Conservation (phyloP, 331 rosid genomes). For the Pyrus hybrid region DNA sequence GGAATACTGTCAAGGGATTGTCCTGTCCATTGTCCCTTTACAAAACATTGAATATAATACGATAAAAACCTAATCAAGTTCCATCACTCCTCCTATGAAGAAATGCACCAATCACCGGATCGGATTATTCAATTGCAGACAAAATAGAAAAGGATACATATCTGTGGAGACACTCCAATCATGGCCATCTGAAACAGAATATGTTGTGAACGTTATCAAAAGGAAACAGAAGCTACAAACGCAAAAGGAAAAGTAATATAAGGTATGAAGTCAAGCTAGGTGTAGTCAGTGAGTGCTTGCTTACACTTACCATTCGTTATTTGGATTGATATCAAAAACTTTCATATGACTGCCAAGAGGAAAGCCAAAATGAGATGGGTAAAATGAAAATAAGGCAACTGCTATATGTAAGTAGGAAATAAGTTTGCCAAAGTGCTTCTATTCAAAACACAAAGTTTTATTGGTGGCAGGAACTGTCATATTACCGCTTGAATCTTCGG, state of each 20-base stretch:
- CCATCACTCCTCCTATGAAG: not conserved
- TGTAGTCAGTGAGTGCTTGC: slow-evolving; percentile 25
- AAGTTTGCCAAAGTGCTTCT: not conserved
- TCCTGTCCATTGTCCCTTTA: slow-evolving; percentile 2
- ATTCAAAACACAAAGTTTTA: slow-evolving; percentile 10
- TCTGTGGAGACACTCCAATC: slow-evolving; percentile 92
- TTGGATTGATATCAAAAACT: slow-evolving; percentile 87
- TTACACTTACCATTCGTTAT: slow-evolving; percentile 91
- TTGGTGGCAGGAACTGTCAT: slow-evolving; percentile 1
- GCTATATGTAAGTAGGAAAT: not conserved
- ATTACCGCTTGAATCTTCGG: not conserved
- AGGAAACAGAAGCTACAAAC: not conserved
- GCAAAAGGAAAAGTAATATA: not conserved
- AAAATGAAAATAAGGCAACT: not conserved
- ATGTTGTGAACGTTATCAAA: slow-evolving; percentile 12
- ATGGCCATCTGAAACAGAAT: slow-evolving; percentile 77
- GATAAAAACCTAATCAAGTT: not conserved
- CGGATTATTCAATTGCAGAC: not conserved
- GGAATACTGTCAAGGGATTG: slow-evolving; percentile 41
- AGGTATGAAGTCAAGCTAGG: not conserved
- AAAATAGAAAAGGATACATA: slow-evolving; percentile 54
- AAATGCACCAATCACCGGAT: not conserved
- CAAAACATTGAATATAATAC: not conserved
- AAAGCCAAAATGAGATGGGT: slow-evolving; percentile 22
- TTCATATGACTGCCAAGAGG: slow-evolving; percentile 77